Percentiles rank a stretch among this genome's conserved stretches.
Conservation (phyloP, 768 basidiomycete genomes). For the Heimioporus sp. region DNA sequence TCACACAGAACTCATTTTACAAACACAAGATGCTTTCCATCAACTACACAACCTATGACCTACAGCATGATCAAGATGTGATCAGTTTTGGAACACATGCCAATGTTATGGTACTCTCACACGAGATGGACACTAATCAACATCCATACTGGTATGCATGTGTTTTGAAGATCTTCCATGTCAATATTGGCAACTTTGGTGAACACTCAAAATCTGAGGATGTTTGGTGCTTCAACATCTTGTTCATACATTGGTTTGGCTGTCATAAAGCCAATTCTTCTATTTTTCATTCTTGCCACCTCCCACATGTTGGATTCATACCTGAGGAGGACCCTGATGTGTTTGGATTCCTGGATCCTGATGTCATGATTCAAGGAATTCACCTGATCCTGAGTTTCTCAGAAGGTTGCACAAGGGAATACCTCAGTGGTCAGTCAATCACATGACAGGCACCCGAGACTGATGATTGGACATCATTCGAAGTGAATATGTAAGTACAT, state of each 20-base stretch:
- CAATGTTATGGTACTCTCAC: conserved; percentile 23
- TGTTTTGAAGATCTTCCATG: background rate
- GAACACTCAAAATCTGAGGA: background rate
- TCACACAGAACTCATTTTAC: background rate
- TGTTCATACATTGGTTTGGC: too few relatives aligned
- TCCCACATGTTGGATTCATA: too few relatives aligned
- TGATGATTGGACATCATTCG: too few relatives aligned
- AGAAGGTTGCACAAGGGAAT: background rate
- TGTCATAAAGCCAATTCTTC: too few relatives aligned
- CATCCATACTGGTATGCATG: background rate
- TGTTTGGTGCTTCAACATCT: too few relatives aligned
- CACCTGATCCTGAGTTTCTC: background rate
- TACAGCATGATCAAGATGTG: background rate
- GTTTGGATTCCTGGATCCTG: background rate
- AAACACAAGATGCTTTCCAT: background rate
- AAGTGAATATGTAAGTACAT: too few relatives aligned
- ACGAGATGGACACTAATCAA: background rate
- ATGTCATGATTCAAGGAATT: background rate
- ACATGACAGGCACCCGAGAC: background rate
- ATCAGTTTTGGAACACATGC: background rate
- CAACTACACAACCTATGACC: background rate
- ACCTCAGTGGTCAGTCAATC: background rate
- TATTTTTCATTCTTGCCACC: too few relatives aligned
- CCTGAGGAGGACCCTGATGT: background rate
- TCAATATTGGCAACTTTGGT: background rate